Conservation (phyloP, 169 alveolate species). For the Eimeria tenella region DNA sequence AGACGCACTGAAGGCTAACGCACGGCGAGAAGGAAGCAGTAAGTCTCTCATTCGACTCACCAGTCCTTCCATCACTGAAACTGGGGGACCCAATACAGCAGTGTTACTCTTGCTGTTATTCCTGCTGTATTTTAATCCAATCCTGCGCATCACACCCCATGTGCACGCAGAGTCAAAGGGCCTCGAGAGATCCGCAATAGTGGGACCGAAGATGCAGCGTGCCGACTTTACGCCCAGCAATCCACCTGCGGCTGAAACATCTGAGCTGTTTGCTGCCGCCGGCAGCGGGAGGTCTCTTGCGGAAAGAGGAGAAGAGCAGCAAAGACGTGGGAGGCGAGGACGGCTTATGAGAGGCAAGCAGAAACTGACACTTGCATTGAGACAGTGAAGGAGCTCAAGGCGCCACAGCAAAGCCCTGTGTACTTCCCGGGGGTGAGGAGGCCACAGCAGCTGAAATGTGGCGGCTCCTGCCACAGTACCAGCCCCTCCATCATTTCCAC, state of each 20-base stretch:
- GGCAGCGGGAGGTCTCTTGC: conserved; percentile 7
- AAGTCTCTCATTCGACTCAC: neutral
- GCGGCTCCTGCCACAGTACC: conserved; percentile 6
- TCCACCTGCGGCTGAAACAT: neutral
- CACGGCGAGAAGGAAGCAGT: conserved; percentile 17
- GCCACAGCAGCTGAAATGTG: conserved; percentile 26
- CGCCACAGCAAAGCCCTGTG: conserved; percentile 47
- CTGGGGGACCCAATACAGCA: conserved; percentile 23
- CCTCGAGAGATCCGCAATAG: conserved; percentile 16
- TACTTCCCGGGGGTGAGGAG: conserved; percentile 44
- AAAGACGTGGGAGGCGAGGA: conserved; percentile 41
- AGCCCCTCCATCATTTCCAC: neutral
- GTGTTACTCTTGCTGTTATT: neutral
- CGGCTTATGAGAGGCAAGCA: conserved; percentile 12
- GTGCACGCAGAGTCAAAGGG: conserved; percentile 46
- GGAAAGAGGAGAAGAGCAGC: conserved; percentile 4
- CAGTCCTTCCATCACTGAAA: neutral
- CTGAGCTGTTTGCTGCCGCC: neutral
- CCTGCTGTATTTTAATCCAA: neutral
- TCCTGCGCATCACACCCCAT: conserved; percentile 14
- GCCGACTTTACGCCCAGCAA: neutral
- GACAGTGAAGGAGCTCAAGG: conserved; percentile 1
- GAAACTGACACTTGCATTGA: neutral
- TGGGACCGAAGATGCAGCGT: conserved; percentile 44
- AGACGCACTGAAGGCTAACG: conserved; percentile 7